Base-by-base conservation (phyloP, 2,329 filamentous ascomycete genomes). In the Phialemonium atrogriseum region DNA sequence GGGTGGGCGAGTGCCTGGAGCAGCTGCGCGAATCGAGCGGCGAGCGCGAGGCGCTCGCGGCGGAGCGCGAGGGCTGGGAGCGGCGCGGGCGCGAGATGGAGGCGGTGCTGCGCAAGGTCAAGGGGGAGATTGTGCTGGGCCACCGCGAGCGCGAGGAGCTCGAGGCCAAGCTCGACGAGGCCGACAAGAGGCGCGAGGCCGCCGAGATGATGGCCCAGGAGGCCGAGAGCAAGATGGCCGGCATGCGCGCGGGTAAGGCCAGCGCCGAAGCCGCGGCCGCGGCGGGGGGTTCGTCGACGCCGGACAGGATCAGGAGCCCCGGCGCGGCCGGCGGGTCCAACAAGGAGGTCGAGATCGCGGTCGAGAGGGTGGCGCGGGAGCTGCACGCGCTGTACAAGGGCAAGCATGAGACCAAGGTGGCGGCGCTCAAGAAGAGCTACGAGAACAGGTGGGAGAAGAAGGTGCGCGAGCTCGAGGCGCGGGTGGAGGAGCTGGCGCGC, bases 381-480 rank as follows among this genome's bases (percentile, higher is more conserved):
- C 70, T 98, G 24, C 91, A 98, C 54, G 72, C 80, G 0, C 70
- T 94, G 9, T 98, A 98, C 71, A 96, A 95, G 64, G 79, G 82
- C 52, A 98, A 98, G 62, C 91, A 98, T 55, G 89, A 96, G 63
- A 85, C 80, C 40, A 98, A 98, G 64, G 89, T 96, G 26, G 75
- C 84, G 1, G 89, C 88, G 4, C 68, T 98, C 42, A 96, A 81
- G 62, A 80, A 80, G 59, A 80, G 73, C 40, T 82, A 96, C 60
- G 86, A 95, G 55, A 73, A 74, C 27, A 79, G 89, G 33, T 91
- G 86, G 74, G 86, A 94, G 58, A 93, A 93, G 68, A 84, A 82
- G 50, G 75, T 89, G 35, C 75, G 74, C 33, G 84, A 89, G 46
- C 73, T 94, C 3, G 84, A 94, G 56, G 54, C 56, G 12, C 77